phyloP scores from a whole-genome alignment of 2,329 filamentous ascomycete genomes.

The Colletotrichum tabaci region DNA sequence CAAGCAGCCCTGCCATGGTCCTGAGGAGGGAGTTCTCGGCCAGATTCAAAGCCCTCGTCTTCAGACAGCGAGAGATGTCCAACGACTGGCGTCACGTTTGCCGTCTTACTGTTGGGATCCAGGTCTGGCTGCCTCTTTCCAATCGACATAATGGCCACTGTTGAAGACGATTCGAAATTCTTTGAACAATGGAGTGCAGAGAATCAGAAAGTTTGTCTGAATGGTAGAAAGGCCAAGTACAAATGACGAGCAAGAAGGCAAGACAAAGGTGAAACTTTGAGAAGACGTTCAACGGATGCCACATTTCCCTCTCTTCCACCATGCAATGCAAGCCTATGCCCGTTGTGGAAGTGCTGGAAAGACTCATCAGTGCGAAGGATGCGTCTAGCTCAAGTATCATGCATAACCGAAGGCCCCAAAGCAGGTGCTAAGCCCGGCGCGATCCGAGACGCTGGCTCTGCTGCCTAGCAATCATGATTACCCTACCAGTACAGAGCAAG shows the following conservation, averaged over 20 bases:
- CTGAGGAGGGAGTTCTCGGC: background rate
- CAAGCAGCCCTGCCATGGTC: conserved; percentile 17
- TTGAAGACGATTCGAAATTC: background rate
- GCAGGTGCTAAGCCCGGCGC: conserved; percentile 9
- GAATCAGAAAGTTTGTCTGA: too few species aligned
- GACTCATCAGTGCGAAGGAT: background rate
- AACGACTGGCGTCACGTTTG: background rate
- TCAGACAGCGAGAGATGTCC: background rate
- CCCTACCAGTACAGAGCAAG: background rate
- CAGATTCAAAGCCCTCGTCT: background rate
- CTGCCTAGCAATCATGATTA: background rate
- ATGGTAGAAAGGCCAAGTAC: too few species aligned
- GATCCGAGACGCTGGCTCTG: background rate
- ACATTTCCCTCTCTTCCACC: too few species aligned
- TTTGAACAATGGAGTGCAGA: background rate
- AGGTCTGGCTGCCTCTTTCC: background rate
- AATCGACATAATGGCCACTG: background rate
- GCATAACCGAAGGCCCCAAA: conserved; percentile 3
- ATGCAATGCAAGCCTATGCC: too few species aligned
- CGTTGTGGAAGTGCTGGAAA: background rate
- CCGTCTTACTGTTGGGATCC: background rate
- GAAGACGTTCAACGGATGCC: too few species aligned
- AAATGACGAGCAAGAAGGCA: too few species aligned
- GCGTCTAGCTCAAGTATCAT: background rate
- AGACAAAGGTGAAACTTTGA: too few species aligned